Conservation (phyloP, 2,329 filamentous ascomycete genomes). For the Pseudogymnoascus sp. region DNA sequence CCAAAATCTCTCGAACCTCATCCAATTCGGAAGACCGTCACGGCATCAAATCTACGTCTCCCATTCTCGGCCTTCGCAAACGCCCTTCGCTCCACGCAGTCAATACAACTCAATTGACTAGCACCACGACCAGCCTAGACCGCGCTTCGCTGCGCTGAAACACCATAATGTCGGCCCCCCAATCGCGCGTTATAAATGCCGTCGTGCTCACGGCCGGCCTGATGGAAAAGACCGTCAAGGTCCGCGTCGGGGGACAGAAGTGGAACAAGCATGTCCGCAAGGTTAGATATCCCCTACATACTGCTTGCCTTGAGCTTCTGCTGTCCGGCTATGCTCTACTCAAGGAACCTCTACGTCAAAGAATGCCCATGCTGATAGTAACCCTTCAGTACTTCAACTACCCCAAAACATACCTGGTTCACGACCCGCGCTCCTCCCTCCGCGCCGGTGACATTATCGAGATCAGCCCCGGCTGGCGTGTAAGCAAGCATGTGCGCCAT, state of each 20-base stretch:
- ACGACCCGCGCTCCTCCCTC: slow-evolving; percentile 70
- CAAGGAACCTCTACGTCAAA: neutral
- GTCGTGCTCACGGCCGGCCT: slow-evolving; percentile 71
- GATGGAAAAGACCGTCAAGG: slow-evolving; percentile 74
- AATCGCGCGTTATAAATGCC: slow-evolving; percentile 22
- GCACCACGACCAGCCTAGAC: neutral
- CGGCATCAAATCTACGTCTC: neutral
- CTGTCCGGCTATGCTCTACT: neutral
- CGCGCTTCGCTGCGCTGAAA: neutral
- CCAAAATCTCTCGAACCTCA: slow-evolving; percentile 8
- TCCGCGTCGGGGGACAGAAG: slow-evolving; percentile 61
- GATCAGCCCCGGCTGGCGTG: slow-evolving; percentile 59
- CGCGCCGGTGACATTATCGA: slow-evolving; percentile 68
- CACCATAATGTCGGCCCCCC: neutral
- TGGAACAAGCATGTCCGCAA: slow-evolving; percentile 71
- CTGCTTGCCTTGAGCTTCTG: neutral
- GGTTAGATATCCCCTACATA: slow-evolving; percentile 41
- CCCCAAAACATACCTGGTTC: slow-evolving; percentile 61
- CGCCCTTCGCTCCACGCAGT: neutral
- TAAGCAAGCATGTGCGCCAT: slow-evolving; percentile 61
- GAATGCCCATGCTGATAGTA: neutral
- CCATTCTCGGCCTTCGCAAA: neutral
- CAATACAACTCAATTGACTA: neutral
- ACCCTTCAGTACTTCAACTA: slow-evolving; percentile 57
- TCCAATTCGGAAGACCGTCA: neutral